Conservation (phyloP, 1,284 basidiomycete species). For the Grifola frondosa region DNA sequence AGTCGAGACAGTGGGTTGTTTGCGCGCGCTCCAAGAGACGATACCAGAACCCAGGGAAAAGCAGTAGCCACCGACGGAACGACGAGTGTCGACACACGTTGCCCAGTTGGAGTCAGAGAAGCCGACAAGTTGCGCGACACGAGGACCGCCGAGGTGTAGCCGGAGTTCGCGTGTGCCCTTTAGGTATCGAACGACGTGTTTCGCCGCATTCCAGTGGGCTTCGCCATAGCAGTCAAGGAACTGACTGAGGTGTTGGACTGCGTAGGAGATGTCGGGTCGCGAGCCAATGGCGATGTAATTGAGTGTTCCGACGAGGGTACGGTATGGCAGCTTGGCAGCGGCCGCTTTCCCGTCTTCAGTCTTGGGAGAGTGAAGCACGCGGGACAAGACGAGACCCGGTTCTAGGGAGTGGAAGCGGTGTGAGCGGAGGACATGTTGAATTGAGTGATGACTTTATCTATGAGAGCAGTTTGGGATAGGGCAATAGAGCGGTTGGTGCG, state of each 20-base stretch:
- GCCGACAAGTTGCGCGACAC: conserved; percentile 25
- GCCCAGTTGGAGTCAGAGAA: conserved; percentile 38
- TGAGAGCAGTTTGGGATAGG: conserved; percentile 38
- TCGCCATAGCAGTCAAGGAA: conserved; percentile 11
- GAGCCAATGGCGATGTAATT: conserved; percentile 17
- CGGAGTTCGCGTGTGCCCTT: conserved; percentile 12
- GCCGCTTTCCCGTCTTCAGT: conserved; percentile 1
- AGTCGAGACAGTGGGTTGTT: conserved; percentile 27
- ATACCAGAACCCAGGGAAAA: conserved; percentile 26
- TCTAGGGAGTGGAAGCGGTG: conserved; percentile 10
- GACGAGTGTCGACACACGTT: conserved; percentile 1
- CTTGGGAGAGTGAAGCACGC: not conserved
- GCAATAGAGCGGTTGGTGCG: conserved; percentile 14
- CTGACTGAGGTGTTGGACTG: conserved; percentile 16
- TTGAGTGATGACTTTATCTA: conserved; percentile 31
- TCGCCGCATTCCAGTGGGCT: conserved; percentile 24
- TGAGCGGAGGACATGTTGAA: conserved; percentile 31
- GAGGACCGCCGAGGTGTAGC: conserved; percentile 14
- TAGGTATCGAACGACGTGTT: conserved; percentile 26
- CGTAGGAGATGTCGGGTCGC: conserved; percentile 16
- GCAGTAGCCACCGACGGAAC: conserved; percentile 23
- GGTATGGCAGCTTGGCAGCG: conserved; percentile 11
- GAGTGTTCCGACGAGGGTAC: conserved; percentile 14
- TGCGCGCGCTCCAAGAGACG: conserved; percentile 27
- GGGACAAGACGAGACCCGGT: conserved; percentile 2